Evolutionary conservation across 192 early-diverging fungal species (phyloP), one percentile per base, ranked within the genome.

Genomic region (Rhizophagus sp.): DNA sequence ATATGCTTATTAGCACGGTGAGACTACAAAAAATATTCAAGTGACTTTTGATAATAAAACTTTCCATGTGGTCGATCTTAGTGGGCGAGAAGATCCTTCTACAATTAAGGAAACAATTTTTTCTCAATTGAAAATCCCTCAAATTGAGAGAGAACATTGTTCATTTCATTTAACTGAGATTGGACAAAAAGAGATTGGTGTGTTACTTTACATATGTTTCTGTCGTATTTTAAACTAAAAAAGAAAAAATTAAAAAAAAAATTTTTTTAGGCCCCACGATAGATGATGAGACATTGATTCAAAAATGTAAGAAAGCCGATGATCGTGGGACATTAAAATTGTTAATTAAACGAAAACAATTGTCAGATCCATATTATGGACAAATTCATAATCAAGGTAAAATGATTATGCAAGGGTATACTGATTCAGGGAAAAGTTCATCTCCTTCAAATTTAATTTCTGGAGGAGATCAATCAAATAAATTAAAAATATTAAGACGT

Each of bases 91-190:
- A 30, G 82, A 86, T 27, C 69, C 80, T 49, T 75, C 73, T 11
- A 57, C 78, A 39, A 83, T 86, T 24, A 86, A 84, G 68, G 77
- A 84, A 57, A 68, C 57, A 50, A 84, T 86, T 22, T 84, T 84
- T 57, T 81, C 79, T 68, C 27, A 24, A 33, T 57, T 79, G 17
- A 19, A 36, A 3, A 69, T 79, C 50, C 17, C 25, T 9, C 33
- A 36, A 17, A 25, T 24, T 52, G 77, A 79, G 12, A 50, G 41
- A n/a, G 77, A 79, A 24, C 7, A 50, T 24, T 52, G 50, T 57
- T n/a, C 44, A 27, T 49, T 79, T 33, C 50, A 79, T 68, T 34
- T 69, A 9, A 50, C 66, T 10, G 66, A 68, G n/a, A 69, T 68
- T 27, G 66, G 33, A 27, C n/a, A 69, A 47, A 50, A 52, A 1